Base-by-base conservation (phyloP, 345 rosid species). In the Clarkia xantiana region DNA sequence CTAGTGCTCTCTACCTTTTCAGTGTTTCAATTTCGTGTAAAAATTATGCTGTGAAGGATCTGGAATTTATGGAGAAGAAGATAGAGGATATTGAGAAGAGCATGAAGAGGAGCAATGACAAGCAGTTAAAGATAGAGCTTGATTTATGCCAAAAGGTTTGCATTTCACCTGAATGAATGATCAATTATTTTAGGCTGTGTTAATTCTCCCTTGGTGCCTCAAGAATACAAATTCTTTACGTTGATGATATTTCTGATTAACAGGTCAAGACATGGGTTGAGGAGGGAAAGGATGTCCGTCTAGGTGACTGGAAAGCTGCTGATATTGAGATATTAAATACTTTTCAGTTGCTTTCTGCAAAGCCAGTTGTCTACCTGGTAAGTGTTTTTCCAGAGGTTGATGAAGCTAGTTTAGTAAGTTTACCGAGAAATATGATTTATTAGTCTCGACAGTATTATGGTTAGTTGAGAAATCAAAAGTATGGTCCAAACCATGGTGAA, bases 21-120 rank as follows among this genome's bases (percentile, higher is more conserved):
- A n/a, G n/a, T n/a, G n/a, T n/a, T n/a, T n/a, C n/a, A n/a, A n/a
- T n/a, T n/a, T n/a, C n/a, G n/a, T n/a, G n/a, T n/a, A n/a, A n/a
- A 23, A 25, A n/a, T 49, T 22, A 9, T 23, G 20, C n/a, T 34
- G 18, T 71, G 55, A 50, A 91, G 98, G 98, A 91, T 80, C 59
- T 86, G 63, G 98, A 91, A 58, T 91, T 81, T 47, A 57, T 81
- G 58, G 86, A 75, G 56, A 86, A 74, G 59, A 91, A 68, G 71
- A 45, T 86, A 49, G 96, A 91, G 53, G 96, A 91, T 72, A 48
- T 86, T 3, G 94, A 86, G 67, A 91, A 86, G 82, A 84, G 94
- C 90, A 82, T 91, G 96, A 91, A 84, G 76, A 84, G 95, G 76
- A 91, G 98, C 89, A 91, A 91, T 62, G 95, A 91, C 71, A 86